Conservation (phyloP, 768 basidiomycete genomes). For the Mycena rebaudengoi region DNA sequence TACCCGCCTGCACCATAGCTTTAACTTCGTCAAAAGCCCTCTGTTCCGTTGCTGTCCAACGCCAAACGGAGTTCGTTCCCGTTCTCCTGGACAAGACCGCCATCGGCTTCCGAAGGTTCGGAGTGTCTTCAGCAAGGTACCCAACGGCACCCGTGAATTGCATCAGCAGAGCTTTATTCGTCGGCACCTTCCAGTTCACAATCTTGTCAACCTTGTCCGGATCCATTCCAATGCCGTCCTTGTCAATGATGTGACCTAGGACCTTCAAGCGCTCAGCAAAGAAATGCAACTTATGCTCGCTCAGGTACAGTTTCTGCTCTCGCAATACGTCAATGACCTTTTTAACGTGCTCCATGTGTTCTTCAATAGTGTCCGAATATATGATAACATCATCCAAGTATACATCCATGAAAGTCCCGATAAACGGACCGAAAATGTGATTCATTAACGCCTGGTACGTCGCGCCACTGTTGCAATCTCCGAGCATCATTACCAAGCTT, state of each 20-base stretch:
- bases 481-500: conserved; percentile 43
- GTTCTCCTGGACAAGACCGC: conserved; percentile 30
- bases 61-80: conserved; percentile 31
- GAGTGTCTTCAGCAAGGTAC: conserved; percentile 37
- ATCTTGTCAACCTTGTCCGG: conserved; percentile 48
- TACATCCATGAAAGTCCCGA: conserved; percentile 50
- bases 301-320: conserved; percentile 37
- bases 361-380: conserved; percentile 45
- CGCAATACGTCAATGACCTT: conserved; percentile 36
- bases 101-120: conserved; percentile 39
- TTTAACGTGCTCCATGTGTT: conserved; percentile 41
- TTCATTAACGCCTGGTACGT: conserved; percentile 57
- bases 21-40: conserved; percentile 47
- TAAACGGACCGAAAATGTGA: conserved; percentile 42
- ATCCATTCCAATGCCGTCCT: conserved; percentile 46
- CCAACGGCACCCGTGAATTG: conserved; percentile 47
- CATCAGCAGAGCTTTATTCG: conserved; percentile 34
- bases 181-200: conserved; percentile 33
- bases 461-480: conserved; percentile 45
- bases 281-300: conserved; percentile 34
- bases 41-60: conserved; percentile 33
- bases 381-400: conserved; percentile 54
- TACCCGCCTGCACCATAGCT: conserved; percentile 14
- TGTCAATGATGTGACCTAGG: conserved; percentile 42
- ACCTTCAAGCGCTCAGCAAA: conserved; percentile 37